A percentile compares a stretch with the other conserved stretches of the same genome.
Conservation (phyloP, 1,284 basidiomycete species). For the Exobasidium cylindrosporum region DNA sequence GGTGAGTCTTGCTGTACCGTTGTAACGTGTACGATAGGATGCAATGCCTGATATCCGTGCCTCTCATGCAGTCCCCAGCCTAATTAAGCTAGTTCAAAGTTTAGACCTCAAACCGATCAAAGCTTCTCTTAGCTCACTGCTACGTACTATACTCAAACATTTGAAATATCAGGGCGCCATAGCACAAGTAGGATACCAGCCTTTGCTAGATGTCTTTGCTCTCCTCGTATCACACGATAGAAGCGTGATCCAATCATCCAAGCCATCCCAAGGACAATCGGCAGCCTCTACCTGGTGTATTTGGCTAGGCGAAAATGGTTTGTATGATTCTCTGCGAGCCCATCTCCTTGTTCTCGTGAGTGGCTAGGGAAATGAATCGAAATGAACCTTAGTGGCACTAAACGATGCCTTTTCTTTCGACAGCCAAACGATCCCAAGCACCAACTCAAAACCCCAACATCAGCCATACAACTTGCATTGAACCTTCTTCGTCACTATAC, state of each 20-base stretch:
- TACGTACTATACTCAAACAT: neutral
- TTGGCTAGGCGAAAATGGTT: neutral
- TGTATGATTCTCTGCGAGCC: constrained; percentile 2
- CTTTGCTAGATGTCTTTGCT: neutral
- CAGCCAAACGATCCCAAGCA: no score
- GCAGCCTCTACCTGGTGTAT: neutral
- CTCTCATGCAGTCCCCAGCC: neutral
- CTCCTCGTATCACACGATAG: no score
- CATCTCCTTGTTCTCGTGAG: constrained; percentile 17
- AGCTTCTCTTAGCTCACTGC: neutral
- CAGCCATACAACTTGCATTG: neutral
- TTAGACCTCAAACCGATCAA: neutral
- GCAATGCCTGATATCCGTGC: no score
- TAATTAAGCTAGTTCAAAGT: neutral
- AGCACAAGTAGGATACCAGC: neutral
- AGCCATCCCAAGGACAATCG: neutral
- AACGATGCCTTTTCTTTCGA: no score
- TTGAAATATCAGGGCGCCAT: neutral
- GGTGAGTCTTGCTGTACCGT: neutral
- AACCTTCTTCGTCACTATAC: neutral
- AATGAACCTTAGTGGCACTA: no score
- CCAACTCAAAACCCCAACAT: neutral
- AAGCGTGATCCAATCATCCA: no score
- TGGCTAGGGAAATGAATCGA: no score
- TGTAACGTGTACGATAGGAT: no score